Conservation (phyloP, 164 flowering plant species). For the Macadamia integrifolia region DNA sequence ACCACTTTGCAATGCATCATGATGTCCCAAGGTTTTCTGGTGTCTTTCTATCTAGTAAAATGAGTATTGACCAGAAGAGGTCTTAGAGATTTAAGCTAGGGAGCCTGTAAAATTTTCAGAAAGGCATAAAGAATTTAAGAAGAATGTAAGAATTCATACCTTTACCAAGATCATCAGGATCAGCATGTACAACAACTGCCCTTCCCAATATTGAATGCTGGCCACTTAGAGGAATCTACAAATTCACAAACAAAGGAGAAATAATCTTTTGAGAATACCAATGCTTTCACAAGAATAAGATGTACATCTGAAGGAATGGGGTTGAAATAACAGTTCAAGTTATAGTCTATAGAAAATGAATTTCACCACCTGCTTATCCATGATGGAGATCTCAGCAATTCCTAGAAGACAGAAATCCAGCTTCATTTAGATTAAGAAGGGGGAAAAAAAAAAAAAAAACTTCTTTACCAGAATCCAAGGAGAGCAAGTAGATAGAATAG, state of each 20-base stretch:
- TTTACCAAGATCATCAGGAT: slow-evolving; percentile 88
- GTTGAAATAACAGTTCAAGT: not conserved
- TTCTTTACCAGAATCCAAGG: not conserved
- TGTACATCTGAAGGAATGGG: not conserved
- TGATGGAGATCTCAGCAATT: slow-evolving; percentile 65
- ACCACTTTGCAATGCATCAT: no score
- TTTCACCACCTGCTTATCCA: slow-evolving; percentile 49
- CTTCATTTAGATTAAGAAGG: not conserved
- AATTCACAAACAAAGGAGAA: slow-evolving; percentile 1
- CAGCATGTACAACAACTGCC: slow-evolving; percentile 95
- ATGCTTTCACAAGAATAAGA: not conserved
- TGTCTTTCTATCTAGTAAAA: no score
- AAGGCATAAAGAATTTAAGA: not conserved
- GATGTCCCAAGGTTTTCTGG: no score
- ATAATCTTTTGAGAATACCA: not conserved
- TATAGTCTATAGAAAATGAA: not conserved
- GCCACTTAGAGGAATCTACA: slow-evolving; percentile 72
- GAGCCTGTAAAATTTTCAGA: no score
- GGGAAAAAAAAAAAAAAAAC: no score
- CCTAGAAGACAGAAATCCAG: slow-evolving; percentile 34
- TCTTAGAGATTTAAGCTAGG: no score
- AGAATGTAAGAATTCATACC: slow-evolving; percentile 31
- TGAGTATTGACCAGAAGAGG: no score
- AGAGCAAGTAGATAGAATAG: not conserved
- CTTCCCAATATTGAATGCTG: slow-evolving; percentile 79